Percentiles rank a stretch among this genome's conserved stretches.
Conservation (phyloP, 345 rosid species). For the Abelmoschus esculentus region DNA sequence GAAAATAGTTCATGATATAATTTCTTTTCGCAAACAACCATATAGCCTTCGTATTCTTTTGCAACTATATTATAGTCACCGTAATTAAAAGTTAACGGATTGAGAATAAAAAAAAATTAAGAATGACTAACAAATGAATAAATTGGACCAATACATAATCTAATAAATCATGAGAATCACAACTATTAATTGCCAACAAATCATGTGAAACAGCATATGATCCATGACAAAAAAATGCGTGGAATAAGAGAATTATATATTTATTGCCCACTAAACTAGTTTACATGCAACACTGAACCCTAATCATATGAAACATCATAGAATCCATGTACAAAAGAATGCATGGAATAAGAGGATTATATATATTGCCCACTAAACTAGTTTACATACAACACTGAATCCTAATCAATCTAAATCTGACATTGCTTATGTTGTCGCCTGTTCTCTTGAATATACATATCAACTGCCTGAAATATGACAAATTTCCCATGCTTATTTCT, state of each 20-base stretch:
- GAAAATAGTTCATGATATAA: no score
- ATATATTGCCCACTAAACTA: conserved; percentile 20
- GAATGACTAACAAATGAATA: no score
- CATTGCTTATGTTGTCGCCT: background rate
- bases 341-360: conserved; percentile 25
- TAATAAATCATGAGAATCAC: background rate
- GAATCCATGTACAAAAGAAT: conserved; percentile 56
- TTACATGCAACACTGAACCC: conserved; percentile 14
- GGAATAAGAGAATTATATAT: conserved; percentile 18
- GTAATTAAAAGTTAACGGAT: no score
- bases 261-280: conserved; percentile 19
- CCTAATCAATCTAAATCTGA: no score
- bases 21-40: no score
- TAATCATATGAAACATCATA: background rate
- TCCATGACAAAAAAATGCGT: conserved; percentile 59
- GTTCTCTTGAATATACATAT: conserved; percentile 10
- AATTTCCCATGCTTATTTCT: background rate
- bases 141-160: no score
- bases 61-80: no score
- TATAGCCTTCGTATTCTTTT: no score
- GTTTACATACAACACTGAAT: conserved; percentile 15
- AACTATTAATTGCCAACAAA: background rate
- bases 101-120: no score
- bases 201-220: background rate
- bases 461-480: background rate